Percentiles rank a stretch among this genome's conserved stretches.
Conservation (phyloP, 2,329 filamentous ascomycete species). For the Fusarium robinianum region DNA sequence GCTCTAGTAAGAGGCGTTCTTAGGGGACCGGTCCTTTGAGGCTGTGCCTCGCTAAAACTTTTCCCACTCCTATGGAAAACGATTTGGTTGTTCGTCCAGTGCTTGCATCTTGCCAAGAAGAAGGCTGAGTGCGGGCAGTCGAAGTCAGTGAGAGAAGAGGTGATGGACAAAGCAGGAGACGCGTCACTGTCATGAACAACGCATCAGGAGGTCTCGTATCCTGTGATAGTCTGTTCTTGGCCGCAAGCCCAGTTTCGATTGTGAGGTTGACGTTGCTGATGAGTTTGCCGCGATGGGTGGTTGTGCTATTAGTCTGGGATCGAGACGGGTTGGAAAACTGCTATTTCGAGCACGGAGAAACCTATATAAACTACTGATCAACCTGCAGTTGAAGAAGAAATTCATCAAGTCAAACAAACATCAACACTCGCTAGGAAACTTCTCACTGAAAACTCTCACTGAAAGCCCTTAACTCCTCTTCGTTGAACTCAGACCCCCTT, state of each 20-base stretch:
- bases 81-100: neutral
- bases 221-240: neutral
- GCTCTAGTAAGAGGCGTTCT: no score
- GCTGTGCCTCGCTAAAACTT: no score
- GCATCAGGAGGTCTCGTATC: slow-evolving; percentile 1
- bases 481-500: no score
- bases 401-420: slow-evolving; percentile 1
- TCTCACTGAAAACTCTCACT: neutral
- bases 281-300: neutral
- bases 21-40: no score
- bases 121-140: neutral
- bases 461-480: neutral
- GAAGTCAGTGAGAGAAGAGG: neutral
- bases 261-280: neutral
- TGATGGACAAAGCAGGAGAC: neutral
- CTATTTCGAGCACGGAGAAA: no score
- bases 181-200: neutral
- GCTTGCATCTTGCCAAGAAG: neutral
- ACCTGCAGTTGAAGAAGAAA: neutral
- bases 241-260: neutral
- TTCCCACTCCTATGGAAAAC: no score
- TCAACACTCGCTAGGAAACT: neutral
- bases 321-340: no score
- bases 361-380: no score
- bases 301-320: neutral